Conservation (phyloP, 1,139 yeast species). For the Wickerhamiella infanticola region DNA sequence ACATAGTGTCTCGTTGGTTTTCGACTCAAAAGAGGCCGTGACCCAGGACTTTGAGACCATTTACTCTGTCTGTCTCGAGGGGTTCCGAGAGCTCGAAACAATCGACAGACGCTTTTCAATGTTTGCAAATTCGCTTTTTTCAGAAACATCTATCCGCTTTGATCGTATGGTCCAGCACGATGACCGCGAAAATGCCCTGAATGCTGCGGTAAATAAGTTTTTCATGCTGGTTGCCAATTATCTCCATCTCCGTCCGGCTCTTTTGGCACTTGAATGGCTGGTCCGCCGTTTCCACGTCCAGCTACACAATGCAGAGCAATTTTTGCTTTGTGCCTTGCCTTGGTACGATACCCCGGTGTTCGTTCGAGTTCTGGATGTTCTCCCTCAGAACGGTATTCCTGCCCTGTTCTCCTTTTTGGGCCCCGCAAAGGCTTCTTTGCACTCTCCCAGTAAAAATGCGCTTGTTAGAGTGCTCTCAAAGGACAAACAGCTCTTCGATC, state of each 20-base stretch:
- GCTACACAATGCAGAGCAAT: slow-evolving; percentile 56
- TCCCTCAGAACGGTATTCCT: slow-evolving; percentile 44
- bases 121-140: slow-evolving; percentile 59
- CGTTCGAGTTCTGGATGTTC: slow-evolving; percentile 54
- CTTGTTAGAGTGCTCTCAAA: slow-evolving; percentile 53
- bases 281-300: slow-evolving; percentile 83
- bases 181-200: slow-evolving; percentile 60
- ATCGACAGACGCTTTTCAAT: slow-evolving; percentile 60
- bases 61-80: slow-evolving; percentile 57
- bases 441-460: slow-evolving; percentile 51
- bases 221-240: slow-evolving; percentile 60
- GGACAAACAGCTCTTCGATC: slow-evolving; percentile 50
- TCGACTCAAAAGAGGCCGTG: slow-evolving; percentile 76
- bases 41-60: slow-evolving; percentile 84
- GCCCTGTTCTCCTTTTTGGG: slow-evolving; percentile 56
- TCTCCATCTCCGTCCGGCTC: slow-evolving; percentile 57
- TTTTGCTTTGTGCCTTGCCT: slow-evolving; percentile 60
- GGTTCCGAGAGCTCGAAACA: slow-evolving; percentile 53
- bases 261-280: slow-evolving; percentile 87
- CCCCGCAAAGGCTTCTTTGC: slow-evolving; percentile 50
- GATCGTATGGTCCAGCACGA: slow-evolving; percentile 60
- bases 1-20: slow-evolving; percentile 77
- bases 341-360: slow-evolving; percentile 62
- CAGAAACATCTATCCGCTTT: slow-evolving; percentile 59
- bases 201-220: slow-evolving; percentile 60